Evolutionary conservation across 192 early-diverging fungal genomes (phyloP), one percentile per base, ranked within the genome.

Genomic region (Coemansia sp.): DNA sequence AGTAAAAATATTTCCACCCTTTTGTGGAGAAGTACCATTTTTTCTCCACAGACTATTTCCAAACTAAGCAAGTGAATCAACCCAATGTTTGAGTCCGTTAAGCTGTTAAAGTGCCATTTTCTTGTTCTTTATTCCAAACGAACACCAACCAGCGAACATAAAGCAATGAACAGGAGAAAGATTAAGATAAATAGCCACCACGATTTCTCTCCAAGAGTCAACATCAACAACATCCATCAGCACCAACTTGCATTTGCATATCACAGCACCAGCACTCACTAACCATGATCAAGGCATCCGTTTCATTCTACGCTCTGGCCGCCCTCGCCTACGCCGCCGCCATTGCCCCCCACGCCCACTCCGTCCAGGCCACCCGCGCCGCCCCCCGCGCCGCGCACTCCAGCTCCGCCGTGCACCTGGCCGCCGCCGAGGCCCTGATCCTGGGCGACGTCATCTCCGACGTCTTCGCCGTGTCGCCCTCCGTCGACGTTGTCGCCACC

Each of bases 241-340:
- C 38, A 39, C 9, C 13, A 2, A 39, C 13, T 39, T 43, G 42
- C 45, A 64, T 56, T 35, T 13, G 2, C 13, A 35, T 55, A 33
- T 37, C 23, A 6, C 53, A 20, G 4, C 31, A 57, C 10, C 6
- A n/a, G 14, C 21, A 36, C 4, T 28, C 33, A 13, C 4, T 31
- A 1, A 4, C 31, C 31, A 69, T 69, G 67, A 8, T 69, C 31
- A 55, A 55, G 47, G 34, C 59, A n/a, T 13, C 59, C 6, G 43
- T 62, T 13, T 69, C 60, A 18, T 50, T 56, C 21, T 45, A 23
- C 11, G 48, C 57, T 26, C 10, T 69, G 21, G 60, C 61, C 3
- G 61, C 61, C 2, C 36, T 69, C 35, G 61, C 53, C 12, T 50
- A 26, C 13, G 48, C 48, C 48, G 48, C 48, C 12, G 23, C 23